Evolutionary conservation across 2,329 filamentous ascomycete species (phyloP).

Genomic region (Bipolaris gigantea): DNA sequence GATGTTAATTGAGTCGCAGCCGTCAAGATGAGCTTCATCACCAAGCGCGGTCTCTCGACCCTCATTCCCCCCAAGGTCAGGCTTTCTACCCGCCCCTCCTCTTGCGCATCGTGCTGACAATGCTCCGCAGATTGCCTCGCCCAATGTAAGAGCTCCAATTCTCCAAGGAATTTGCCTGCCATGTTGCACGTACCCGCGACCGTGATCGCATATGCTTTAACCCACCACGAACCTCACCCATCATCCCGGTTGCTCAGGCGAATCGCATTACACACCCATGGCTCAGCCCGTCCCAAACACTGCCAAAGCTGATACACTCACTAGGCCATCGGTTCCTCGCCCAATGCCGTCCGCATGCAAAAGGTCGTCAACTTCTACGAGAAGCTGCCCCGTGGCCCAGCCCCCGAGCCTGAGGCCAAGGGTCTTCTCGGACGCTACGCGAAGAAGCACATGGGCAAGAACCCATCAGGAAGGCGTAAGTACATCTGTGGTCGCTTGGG

Average conservation of each 20-base stretch:
- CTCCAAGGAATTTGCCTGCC: conserved; percentile 8
- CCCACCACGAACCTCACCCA: conserved; percentile 23
- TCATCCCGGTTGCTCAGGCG: background rate
- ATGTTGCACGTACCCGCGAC: conserved; percentile 13
- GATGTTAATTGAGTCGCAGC: conserved; percentile 45
- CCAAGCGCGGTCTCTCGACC: conserved; percentile 91
- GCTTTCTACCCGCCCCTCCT: conserved; percentile 17
- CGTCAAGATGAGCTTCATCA: conserved; percentile 86
- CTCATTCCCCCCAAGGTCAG: conserved; percentile 98
- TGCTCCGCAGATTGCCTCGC: conserved; percentile 70
- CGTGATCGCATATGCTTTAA: conserved; percentile 11
- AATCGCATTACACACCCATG: background rate
- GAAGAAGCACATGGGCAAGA: conserved; percentile 88
- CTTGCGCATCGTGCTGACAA: conserved; percentile 42
- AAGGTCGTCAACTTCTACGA: conserved; percentile 98
- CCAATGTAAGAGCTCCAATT: conserved; percentile 65
- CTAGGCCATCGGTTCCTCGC: conserved; percentile 90
- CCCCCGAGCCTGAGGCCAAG: conserved; percentile 78
- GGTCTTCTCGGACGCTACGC: conserved; percentile 89
- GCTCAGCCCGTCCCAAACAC: background rate
- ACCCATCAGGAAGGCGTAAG: conserved; percentile 85
- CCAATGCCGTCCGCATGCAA: conserved; percentile 97
- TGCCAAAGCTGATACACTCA: conserved; percentile 25
- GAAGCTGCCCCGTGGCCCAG: conserved; percentile 90
- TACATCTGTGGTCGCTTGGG: conserved; percentile 28